Evolutionary conservation across 2,329 filamentous ascomycete species (phyloP), one percentile per base, ranked within the genome.

Genomic region (Xylaria digitata): DNA sequence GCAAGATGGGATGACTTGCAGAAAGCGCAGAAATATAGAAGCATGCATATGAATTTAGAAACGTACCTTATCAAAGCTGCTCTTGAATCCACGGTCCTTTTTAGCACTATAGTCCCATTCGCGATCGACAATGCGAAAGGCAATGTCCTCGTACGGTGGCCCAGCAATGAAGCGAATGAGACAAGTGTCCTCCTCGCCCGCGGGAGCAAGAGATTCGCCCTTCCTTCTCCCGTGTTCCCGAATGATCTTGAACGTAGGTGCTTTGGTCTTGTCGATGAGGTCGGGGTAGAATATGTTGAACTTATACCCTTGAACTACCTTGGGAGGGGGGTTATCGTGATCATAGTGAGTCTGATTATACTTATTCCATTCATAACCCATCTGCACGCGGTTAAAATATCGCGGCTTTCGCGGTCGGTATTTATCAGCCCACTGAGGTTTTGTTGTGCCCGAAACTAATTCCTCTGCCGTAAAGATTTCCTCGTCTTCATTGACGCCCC

Each of bases 321-420:
- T 97, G 30, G 96, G 96, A 1, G 96, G 96, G 1, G 96, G 96
- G 75, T 98, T 97, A 77, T 98, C 95, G 79, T 97, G 93, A 79
- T 98, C 96, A 82, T 99, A 99, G 81, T 99, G 96, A 13, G 96
- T 99, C 81, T 99, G 96, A 77, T 99, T 99, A 86, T 99, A 99
- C 81, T 99, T 99, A 84, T 99, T 99, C 96, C 96, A 99, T 80
- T 99, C 96, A 79, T 98, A 99, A 60, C 96, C 96, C 92, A 97
- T 97, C 80, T 97, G 94, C 53, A 98, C 94, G 46, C 96, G 91
- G 78, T 98, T 98, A 86, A 99, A 99, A 81, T 97, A 98, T 67
- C 92, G 89, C 13, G 96, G 96, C 80, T 98, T 99, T 70, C 96
- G 88, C 7, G 95, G 94, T 45, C 91, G 88, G 79, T 97, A 92